Percentiles rank a stretch among this genome's conserved stretches.
Evolutionary conservation across 2,329 filamentous ascomycete genomes (phyloP).

Genomic region (Aspergillus cejpii): DNA sequence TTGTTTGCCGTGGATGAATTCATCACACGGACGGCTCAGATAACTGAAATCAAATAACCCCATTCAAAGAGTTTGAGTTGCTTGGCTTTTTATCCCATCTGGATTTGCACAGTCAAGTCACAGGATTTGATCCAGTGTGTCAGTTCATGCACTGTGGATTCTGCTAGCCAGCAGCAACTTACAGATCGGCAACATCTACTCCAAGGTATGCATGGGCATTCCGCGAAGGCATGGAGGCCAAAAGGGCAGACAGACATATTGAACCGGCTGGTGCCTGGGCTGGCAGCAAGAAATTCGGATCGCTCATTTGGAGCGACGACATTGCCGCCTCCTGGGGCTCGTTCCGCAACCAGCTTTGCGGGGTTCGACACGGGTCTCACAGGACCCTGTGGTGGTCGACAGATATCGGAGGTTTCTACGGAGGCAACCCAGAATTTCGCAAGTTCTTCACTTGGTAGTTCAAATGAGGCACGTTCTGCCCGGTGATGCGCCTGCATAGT

Average conservation of each 20-base stretch:
- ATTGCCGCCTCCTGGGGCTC: constrained; percentile 58
- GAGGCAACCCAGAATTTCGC: constrained; percentile 55
- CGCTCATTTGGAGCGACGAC: constrained; percentile 61
- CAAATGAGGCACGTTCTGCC: constrained; percentile 61
- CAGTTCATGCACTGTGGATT: no score
- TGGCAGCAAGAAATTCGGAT: constrained; percentile 57
- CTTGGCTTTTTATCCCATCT: no score
- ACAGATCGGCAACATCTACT: constrained; percentile 55
- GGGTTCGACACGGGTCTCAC: constrained; percentile 61
- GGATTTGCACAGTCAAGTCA: constrained; percentile 49
- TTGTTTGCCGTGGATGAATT: no score
- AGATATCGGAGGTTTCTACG: constrained; percentile 64
- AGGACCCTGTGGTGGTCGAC: constrained; percentile 63
- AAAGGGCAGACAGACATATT: constrained; percentile 53
- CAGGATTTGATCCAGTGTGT: constrained; percentile 58
- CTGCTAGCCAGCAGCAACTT: constrained; percentile 52
- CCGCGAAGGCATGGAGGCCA: constrained; percentile 51
- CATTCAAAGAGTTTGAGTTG: no score
- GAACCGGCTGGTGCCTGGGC: constrained; percentile 55
- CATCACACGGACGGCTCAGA: no score
- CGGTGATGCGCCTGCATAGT: constrained; percentile 61
- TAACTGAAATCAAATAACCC: no score
- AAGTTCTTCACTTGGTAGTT: constrained; percentile 64
- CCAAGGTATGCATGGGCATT: constrained; percentile 53
- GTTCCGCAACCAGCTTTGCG: constrained; percentile 54